Conservation (phyloP, 768 basidiomycete species). For the Boletus barrowsii region DNA sequence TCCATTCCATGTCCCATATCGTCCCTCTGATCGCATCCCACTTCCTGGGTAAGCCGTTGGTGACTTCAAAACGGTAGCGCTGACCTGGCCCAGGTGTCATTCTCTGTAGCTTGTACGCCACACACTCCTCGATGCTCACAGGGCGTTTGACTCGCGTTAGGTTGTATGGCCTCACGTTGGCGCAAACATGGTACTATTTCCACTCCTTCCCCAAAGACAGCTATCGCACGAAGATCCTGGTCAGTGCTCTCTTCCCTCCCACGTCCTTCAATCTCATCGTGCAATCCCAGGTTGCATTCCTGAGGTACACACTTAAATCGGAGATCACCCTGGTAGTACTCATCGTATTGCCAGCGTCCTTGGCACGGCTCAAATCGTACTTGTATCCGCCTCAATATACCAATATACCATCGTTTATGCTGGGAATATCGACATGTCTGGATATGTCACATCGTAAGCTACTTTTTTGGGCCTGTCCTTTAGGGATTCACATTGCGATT, state of each 20-base stretch:
- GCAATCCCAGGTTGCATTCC: constrained; percentile 24
- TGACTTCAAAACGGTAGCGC: not conserved
- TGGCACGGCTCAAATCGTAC: constrained; percentile 28
- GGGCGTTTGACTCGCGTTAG: constrained; percentile 12
- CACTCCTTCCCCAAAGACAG: constrained; percentile 30
- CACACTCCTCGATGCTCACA: not conserved
- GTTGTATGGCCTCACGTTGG: constrained; percentile 35
- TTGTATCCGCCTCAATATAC: constrained; percentile 31
- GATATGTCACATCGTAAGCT: constrained; percentile 28
- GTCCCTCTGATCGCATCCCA: constrained; percentile 28
- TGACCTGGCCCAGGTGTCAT: constrained; percentile 28
- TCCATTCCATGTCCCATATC: constrained; percentile 13
- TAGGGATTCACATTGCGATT: not conserved
- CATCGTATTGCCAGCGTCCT: constrained; percentile 15
- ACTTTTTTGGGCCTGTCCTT: not conserved
- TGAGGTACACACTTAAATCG: constrained; percentile 17
- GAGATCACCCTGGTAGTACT: not conserved
- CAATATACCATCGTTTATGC: constrained; percentile 32
- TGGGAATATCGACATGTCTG: constrained; percentile 22
- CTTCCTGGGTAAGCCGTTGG: constrained; percentile 21
- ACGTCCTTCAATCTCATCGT: not conserved
- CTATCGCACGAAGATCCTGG: constrained; percentile 30
- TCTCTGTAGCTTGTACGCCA: constrained; percentile 30
- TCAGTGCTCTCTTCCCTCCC: constrained; percentile 8
- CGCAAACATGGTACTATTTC: constrained; percentile 35